Percentiles rank a stretch among this genome's conserved stretches.
Conservation (phyloP, 2,329 filamentous ascomycete species). For the Penicillium olsonii region DNA sequence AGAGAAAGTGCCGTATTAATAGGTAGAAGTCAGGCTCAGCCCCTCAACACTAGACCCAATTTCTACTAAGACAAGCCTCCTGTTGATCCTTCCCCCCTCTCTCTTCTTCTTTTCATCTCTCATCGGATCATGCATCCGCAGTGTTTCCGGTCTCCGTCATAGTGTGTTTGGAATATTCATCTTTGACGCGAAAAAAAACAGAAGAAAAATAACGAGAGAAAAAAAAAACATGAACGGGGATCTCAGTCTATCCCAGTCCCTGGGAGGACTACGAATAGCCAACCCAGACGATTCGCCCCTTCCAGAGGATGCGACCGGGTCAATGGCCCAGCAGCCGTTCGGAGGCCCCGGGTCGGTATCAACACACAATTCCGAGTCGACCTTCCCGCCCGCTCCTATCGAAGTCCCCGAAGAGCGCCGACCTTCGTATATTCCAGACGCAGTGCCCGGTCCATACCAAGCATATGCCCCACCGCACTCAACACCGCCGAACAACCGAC, state of each 20-base stretch:
- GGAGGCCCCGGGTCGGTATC: slow-evolving; percentile 24
- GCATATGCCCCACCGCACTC: slow-evolving; percentile 44
- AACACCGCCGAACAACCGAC: slow-evolving; percentile 42
- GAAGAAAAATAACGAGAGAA: not conserved
- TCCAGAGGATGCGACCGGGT: slow-evolving; percentile 36
- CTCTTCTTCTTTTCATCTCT: slow-evolving; percentile 6
- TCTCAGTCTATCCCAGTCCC: slow-evolving; percentile 84
- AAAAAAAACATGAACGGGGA: slow-evolving; percentile 74
- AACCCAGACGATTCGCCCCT: slow-evolving; percentile 79
- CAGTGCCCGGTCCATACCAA: slow-evolving; percentile 45
- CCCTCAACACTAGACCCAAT: slow-evolving; percentile 23
- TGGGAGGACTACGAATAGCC: slow-evolving; percentile 93
- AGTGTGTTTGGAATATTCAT: slow-evolving; percentile 22
- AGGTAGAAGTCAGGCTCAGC: slow-evolving; percentile 16
- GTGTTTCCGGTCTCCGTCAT: slow-evolving; percentile 34
- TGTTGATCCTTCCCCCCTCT: slow-evolving; percentile 24
- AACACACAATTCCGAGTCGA: slow-evolving; percentile 24
- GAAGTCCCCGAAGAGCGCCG: slow-evolving; percentile 40
- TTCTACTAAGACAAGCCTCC: slow-evolving; percentile 26
- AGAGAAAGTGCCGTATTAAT: not conserved
- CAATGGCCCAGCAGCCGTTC: slow-evolving; percentile 22
- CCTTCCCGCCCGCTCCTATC: slow-evolving; percentile 23
- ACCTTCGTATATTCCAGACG: slow-evolving; percentile 45
- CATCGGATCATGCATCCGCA: slow-evolving; percentile 34
- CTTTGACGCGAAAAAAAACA: not conserved